phyloP scores from a whole-genome alignment of 2,329 filamentous ascomycete genomes.

The Myriosclerotinia duriaeana region DNA sequence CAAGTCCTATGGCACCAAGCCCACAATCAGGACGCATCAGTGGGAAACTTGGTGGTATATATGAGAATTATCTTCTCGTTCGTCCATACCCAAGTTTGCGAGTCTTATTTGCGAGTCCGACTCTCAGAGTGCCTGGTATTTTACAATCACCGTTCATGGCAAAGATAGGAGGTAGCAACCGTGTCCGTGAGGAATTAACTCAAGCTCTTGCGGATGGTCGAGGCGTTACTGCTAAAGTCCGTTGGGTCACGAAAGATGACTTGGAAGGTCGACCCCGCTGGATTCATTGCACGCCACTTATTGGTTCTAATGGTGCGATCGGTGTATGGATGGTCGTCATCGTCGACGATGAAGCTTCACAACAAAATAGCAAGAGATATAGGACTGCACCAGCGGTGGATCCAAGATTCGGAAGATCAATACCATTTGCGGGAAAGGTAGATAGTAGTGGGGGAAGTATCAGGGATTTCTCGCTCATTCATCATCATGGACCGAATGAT shows the following conservation, averaged over 20 bases:
- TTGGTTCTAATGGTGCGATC: slow-evolving; percentile 64
- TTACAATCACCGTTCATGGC: slow-evolving; percentile 59
- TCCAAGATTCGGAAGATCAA: slow-evolving; percentile 34
- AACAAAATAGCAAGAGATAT: slow-evolving; percentile 28
- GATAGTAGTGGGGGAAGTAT: slow-evolving; percentile 29
- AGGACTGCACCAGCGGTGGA: slow-evolving; percentile 39
- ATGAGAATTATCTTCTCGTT: slow-evolving; percentile 62
- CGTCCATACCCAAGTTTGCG: slow-evolving; percentile 64
- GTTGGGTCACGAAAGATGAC: slow-evolving; percentile 59
- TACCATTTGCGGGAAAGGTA: slow-evolving; percentile 19
- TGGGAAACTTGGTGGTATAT: slow-evolving; percentile 46
- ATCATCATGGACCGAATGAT: slow-evolving; percentile 25
- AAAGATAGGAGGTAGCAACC: slow-evolving; percentile 51
- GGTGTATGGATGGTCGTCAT: slow-evolving; percentile 79
- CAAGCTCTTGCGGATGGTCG: slow-evolving; percentile 66
- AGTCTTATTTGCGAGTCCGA: slow-evolving; percentile 68
- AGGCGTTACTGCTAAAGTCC: slow-evolving; percentile 72
- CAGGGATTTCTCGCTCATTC: slow-evolving; percentile 34
- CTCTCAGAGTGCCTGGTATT: slow-evolving; percentile 65
- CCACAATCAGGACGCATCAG: slow-evolving; percentile 28
- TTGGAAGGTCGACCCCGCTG: slow-evolving; percentile 61
- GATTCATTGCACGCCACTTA: slow-evolving; percentile 74
- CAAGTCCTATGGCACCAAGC: slow-evolving; percentile 28
- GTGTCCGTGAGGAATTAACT: slow-evolving; percentile 50
- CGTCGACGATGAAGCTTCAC: slow-evolving; percentile 58